phyloP scores from a whole-genome alignment of 2,329 filamentous ascomycete species.

The Septoria petroselini region DNA sequence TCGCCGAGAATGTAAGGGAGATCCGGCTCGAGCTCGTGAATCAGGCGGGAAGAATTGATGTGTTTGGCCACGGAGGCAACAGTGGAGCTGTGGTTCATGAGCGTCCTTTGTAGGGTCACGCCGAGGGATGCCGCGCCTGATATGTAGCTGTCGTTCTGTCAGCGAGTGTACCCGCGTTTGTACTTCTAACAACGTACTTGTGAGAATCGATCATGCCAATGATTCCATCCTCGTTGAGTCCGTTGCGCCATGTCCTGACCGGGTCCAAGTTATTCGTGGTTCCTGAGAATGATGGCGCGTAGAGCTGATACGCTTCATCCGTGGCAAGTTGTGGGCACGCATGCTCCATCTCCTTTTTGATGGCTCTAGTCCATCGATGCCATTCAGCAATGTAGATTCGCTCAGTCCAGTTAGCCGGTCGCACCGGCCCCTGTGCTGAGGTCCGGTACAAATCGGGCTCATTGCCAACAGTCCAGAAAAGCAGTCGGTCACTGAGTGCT shows the following conservation, averaged over 20 bases:
- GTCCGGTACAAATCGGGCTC: constrained; percentile 60
- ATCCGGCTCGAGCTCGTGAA: constrained; percentile 31
- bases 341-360: constrained; percentile 47
- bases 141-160: constrained; percentile 54
- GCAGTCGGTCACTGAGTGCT: constrained; percentile 53
- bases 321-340: constrained; percentile 52
- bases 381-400: constrained; percentile 56
- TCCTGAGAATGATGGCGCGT: constrained; percentile 60
- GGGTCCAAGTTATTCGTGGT: constrained; percentile 53
- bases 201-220: constrained; percentile 58
- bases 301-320: constrained; percentile 48
- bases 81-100: constrained; percentile 62
- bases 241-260: constrained; percentile 52
- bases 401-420: constrained; percentile 56
- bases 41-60: constrained; percentile 45
- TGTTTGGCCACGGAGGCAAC: constrained; percentile 50
- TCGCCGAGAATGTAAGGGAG: constrained; percentile 59
- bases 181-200: constrained; percentile 46
- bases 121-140: constrained; percentile 57
- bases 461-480: constrained; percentile 63
- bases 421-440: constrained; percentile 51
- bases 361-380: constrained; percentile 53
- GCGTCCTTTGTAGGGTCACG: constrained; percentile 59
- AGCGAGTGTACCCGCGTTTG: background rate
- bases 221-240: constrained; percentile 49